Evolutionary conservation across 108 stramenopile species (phyloP).

Genomic region (Cyclotella atomus): DNA sequence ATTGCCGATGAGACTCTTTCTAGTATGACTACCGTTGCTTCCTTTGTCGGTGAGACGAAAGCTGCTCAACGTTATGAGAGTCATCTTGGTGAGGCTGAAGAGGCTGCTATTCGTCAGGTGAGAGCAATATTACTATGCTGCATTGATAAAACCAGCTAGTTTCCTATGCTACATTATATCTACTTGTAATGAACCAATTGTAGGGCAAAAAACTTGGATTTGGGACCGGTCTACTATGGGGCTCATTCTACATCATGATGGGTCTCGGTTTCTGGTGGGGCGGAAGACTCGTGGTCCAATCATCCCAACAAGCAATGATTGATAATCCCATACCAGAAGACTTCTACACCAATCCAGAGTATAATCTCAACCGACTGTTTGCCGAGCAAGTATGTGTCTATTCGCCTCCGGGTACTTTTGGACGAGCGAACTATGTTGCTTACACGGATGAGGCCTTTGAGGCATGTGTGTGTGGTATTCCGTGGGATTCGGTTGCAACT

Average conservation of each 20-base stretch:
- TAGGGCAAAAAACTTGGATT: constrained; percentile 38
- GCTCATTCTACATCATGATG: constrained; percentile 41
- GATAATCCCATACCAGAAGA: constrained; percentile 34
- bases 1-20: constrained; percentile 44
- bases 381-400: constrained; percentile 14
- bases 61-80: constrained; percentile 28
- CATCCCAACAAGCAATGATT: constrained; percentile 27
- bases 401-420: constrained; percentile 20
- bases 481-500: constrained; percentile 12
- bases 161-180: no score
- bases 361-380: constrained; percentile 7
- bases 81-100: constrained; percentile 35
- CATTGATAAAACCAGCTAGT: neutral
- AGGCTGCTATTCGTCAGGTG: constrained; percentile 35
- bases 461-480: constrained; percentile 32
- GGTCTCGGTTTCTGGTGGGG: constrained; percentile 45
- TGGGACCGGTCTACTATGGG: constrained; percentile 33
- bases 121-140: neutral
- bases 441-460: constrained; percentile 29
- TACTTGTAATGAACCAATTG: no score
- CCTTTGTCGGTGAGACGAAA: constrained; percentile 34
- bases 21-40: constrained; percentile 30
- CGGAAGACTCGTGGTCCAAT: constrained; percentile 21
- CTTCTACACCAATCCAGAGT: constrained; percentile 27
- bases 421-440: neutral